A percentile compares a stretch with the other conserved stretches of the same genome.
These are phyloP conservation scores for Colletotrichum sp. DNA, from an alignment of 2,329 filamentous ascomycete genomes.

Conservation along the genomic window DNA sequence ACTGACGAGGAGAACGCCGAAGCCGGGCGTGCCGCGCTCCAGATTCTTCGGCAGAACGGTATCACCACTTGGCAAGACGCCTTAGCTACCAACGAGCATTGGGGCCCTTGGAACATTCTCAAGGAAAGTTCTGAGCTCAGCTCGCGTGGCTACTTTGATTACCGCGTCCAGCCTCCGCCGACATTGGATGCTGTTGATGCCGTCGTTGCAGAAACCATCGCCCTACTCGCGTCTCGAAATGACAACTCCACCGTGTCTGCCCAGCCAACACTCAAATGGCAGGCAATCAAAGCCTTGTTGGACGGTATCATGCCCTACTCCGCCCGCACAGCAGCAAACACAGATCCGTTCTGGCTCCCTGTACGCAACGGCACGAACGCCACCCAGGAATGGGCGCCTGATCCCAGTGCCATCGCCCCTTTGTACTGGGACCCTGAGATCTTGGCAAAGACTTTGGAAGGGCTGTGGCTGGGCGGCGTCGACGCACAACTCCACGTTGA, in stretches of 20 bases:
- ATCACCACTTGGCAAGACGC: slow-evolving; percentile 33
- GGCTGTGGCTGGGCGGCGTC: slow-evolving; percentile 15
- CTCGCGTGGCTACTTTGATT: slow-evolving; percentile 30
- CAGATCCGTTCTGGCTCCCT: slow-evolving; percentile 28
- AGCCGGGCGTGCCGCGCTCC: slow-evolving; percentile 28
- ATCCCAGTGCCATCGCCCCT: slow-evolving; percentile 33
- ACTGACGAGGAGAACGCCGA: slow-evolving; percentile 25
- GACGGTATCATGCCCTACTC: slow-evolving; percentile 31
- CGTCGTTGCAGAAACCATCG: slow-evolving; percentile 20
- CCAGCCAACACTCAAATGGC: slow-evolving; percentile 29
- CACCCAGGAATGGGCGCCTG: not conserved
- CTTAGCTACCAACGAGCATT: slow-evolving; percentile 4
- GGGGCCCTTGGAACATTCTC: slow-evolving; percentile 13
- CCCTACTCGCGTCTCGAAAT: slow-evolving; percentile 6
- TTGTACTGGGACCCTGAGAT: slow-evolving; percentile 29
- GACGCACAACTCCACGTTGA: slow-evolving; percentile 26
- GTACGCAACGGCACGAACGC: not conserved
- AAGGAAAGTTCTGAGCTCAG: slow-evolving; percentile 24
- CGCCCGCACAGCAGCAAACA: slow-evolving; percentile 29
- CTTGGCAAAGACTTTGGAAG: slow-evolving; percentile 27
- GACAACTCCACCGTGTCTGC: slow-evolving; percentile 18
- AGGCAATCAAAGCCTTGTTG: slow-evolving; percentile 30
- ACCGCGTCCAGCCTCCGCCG: slow-evolving; percentile 26
- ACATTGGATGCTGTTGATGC: slow-evolving; percentile 6
- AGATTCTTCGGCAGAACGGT: slow-evolving; percentile 29